These are phyloP conservation scores for Histomonas meleagridis DNA, from an alignment of 208 protist genomes.

Conservation along the genomic window DNA sequence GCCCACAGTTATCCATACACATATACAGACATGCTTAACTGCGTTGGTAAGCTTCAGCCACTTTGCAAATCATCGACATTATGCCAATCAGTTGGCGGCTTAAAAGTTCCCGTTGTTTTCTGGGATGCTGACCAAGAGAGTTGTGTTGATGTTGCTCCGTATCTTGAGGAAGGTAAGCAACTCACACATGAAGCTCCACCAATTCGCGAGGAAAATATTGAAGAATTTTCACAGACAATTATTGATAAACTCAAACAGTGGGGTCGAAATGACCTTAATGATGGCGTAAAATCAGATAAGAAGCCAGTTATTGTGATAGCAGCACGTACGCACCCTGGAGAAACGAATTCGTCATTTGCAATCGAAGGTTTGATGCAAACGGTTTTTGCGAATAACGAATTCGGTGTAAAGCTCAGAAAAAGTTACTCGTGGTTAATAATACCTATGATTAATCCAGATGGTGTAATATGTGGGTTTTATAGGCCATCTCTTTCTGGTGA, in stretches of 20 bases:
- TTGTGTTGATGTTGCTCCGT: not conserved
- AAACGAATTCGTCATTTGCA: slow-evolving; percentile 81
- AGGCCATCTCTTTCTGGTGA: slow-evolving; percentile 74
- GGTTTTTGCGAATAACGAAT: not conserved
- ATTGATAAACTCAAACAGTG: not conserved
- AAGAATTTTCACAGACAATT: not conserved
- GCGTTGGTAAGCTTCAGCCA: not conserved
- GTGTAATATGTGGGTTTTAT: slow-evolving; percentile 88
- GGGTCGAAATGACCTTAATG: not conserved
- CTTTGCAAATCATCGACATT: not conserved
- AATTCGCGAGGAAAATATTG: not conserved
- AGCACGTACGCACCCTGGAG: slow-evolving; percentile 87
- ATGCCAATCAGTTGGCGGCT: not conserved
- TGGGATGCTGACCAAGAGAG: not conserved
- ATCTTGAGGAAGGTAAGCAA: not conserved
- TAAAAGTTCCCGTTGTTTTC: not conserved
- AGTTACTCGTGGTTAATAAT: not conserved
- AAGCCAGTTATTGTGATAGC: slow-evolving; percentile 64
- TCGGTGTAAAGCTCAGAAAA: not conserved
- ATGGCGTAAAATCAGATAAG: not conserved
- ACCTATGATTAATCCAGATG: slow-evolving; percentile 63
- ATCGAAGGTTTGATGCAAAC: slow-evolving; percentile 64
- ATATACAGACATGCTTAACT: not conserved
- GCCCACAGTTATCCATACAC: slow-evolving; percentile 26
- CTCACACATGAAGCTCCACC: not conserved